Evolutionary conservation across 768 basidiomycete genomes (phyloP).

Genomic region (Pisolithus marmoratus): DNA sequence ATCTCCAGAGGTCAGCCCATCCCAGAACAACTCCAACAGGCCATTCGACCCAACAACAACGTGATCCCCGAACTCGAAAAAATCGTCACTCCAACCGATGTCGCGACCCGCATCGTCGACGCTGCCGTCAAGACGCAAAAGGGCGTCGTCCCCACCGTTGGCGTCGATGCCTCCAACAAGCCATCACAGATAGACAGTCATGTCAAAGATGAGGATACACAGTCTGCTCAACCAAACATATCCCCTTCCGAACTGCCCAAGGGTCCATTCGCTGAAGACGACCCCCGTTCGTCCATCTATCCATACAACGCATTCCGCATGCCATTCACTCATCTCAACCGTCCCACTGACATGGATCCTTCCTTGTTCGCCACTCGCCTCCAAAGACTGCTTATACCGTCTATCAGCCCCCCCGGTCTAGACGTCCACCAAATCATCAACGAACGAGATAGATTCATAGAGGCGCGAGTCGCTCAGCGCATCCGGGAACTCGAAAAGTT

Average conservation of each 20-base stretch:
- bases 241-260: conserved; percentile 62
- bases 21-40: conserved; percentile 64
- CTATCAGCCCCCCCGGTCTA: conserved; percentile 84
- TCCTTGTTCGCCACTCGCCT: conserved; percentile 63
- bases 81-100: conserved; percentile 54
- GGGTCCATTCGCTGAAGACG: conserved; percentile 73
- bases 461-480: conserved; percentile 83
- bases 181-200: conserved; percentile 25
- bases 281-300: conserved; percentile 75
- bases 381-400: conserved; percentile 80
- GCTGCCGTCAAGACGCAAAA: conserved; percentile 71
- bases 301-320: conserved; percentile 89
- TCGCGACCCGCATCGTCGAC: conserved; percentile 61
- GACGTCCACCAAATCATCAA: conserved; percentile 89
- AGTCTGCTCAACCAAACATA: conserved; percentile 31
- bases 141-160: conserved; percentile 29
- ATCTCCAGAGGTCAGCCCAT: conserved; percentile 61
- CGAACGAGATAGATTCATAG: conserved; percentile 88
- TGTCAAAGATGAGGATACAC: conserved; percentile 52
- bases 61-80: conserved; percentile 61
- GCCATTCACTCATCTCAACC: conserved; percentile 77
- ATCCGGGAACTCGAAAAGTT: conserved; percentile 80
- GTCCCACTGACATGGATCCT: conserved; percentile 54
- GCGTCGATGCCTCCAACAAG: conserved; percentile 18
- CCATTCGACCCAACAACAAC: conserved; percentile 59